Base-by-base conservation (phyloP, 2,329 filamentous ascomycete species). In the Sphaerulina populicola region DNA sequence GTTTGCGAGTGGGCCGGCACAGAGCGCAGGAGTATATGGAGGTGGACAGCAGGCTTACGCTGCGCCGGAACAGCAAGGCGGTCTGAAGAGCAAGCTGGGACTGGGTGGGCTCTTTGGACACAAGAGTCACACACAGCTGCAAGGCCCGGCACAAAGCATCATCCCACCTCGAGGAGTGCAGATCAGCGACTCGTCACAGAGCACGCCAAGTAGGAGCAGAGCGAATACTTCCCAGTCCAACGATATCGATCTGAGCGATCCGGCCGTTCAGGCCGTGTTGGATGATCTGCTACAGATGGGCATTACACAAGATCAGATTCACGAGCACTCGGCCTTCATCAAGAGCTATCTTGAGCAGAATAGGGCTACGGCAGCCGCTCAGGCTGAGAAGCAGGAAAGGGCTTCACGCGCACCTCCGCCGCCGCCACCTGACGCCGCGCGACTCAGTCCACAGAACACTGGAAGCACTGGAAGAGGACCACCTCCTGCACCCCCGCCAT, bases 231-330 rank as follows among this genome's bases (percentile, higher is more conserved):
- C 46, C 6, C 46, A 48, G 38, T 71, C 76, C 18, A 72, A 74
- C 11, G 64, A 63, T 3, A 78, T 83, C 40, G 80, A 84, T 63
- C 75, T 77, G 4, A 74, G 74, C 9, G 81, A 85, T 63, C 81
- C 81, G 1, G 77, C 77, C 48, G 81, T 77, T 70, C 77, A 81
- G 63, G 74, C 75, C 8, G 70, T 85, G 14, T 64, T 85, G 54
- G 75, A 80, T 53, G 80, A 85, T 60, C 66, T 85, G 48, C 62
- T 78, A 57, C 71, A 73, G 15, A 82, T 84, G 79, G 82, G 82
- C 38, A 83, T 85, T 47, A 83, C 80, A 1, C 79, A 82, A 61
- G 81, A 84, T 60, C 78, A 83, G 66, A 82, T 85, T 50, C 78
- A 78, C 52, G 76, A 83, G 57, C 82, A 85, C 63, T 76, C 79